phyloP scores from a whole-genome alignment of 257 asterid genomes.

The Solanum tarapatanum region DNA sequence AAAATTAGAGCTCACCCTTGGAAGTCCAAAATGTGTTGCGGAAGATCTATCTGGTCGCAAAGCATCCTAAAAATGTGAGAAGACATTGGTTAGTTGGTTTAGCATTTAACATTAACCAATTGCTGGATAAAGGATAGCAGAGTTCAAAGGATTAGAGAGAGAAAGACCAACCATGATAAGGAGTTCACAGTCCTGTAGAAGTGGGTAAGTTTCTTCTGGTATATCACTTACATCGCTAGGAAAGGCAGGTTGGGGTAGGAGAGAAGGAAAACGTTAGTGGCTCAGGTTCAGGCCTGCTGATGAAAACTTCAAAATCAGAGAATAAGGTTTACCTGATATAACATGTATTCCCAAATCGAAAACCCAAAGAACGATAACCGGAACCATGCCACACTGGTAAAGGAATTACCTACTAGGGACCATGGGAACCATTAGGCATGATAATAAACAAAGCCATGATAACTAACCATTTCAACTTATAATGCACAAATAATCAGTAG shows the following conservation, averaged over 20 bases:
- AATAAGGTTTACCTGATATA: constrained; percentile 60
- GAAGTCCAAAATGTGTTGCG: constrained; percentile 92
- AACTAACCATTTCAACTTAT: neutral
- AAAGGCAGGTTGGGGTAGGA: constrained; percentile 1
- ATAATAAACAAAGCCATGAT: neutral
- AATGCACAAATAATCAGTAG: neutral
- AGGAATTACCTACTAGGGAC: constrained; percentile 59
- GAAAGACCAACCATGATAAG: constrained; percentile 64
- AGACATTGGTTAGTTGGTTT: neutral
- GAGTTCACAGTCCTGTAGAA: constrained; percentile 72
- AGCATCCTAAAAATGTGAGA: constrained; percentile 49
- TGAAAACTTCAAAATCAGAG: neutral
- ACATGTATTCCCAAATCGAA: constrained; percentile 84
- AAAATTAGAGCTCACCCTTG: constrained; percentile 39
- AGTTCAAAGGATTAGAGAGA: constrained; percentile 1
- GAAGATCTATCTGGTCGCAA: constrained; percentile 93
- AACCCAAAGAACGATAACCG: constrained; percentile 88
- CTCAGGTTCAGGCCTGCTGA: neutral
- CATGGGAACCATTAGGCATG: neutral
- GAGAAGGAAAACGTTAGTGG: constrained; percentile 13
- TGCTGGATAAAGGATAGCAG: neutral
- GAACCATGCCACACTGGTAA: constrained; percentile 96
- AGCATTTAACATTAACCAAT: neutral
- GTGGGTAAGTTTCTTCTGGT: constrained; percentile 91
- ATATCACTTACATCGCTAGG: constrained; percentile 91